Evolutionary conservation across 768 basidiomycete species (phyloP).

Genomic region (Suillus hirtellus): DNA sequence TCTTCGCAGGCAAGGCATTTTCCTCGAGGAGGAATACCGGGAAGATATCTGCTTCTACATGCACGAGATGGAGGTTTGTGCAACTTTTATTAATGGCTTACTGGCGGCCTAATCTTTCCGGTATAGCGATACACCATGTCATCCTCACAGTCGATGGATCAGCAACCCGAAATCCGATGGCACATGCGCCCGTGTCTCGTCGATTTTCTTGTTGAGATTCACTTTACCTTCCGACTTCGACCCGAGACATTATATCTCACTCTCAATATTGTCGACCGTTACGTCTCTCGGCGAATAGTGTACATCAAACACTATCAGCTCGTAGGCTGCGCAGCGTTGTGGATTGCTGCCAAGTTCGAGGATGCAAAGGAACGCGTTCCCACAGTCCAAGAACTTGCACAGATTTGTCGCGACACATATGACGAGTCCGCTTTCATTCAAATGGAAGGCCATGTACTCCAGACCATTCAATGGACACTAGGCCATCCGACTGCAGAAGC

Average conservation of each 20-base stretch:
- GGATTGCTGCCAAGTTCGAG: slow-evolving; percentile 99
- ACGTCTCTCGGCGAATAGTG: slow-evolving; percentile 97
- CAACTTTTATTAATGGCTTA: slow-evolving; percentile 5
- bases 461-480: slow-evolving; percentile 94
- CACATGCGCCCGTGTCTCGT: slow-evolving; percentile 99
- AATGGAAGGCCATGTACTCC: slow-evolving; percentile 97
- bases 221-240: slow-evolving; percentile 95
- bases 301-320: slow-evolving; percentile 99
- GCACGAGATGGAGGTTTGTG: slow-evolving; percentile 97
- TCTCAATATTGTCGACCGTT: slow-evolving; percentile 98
- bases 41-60: slow-evolving; percentile 93
- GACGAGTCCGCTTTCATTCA: slow-evolving; percentile 98
- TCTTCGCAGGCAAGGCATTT: slow-evolving; percentile 68
- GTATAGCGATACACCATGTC: slow-evolving; percentile 80
- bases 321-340: slow-evolving; percentile 96
- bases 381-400: slow-evolving; percentile 88
- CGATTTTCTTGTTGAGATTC: slow-evolving; percentile 98
- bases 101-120: slow-evolving; percentile 9
- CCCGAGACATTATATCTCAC: slow-evolving; percentile 99
- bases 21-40: slow-evolving; percentile 93
- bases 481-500: slow-evolving; percentile 98
- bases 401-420: slow-evolving; percentile 95
- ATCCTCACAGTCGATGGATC: slow-evolving; percentile 95
- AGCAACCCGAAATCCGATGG: slow-evolving; percentile 98
- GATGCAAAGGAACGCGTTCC: slow-evolving; percentile 99